Evolutionary conservation across 176 grass and related monocot genomes (phyloP).

Genomic region (Cenchrus purpureus): DNA sequence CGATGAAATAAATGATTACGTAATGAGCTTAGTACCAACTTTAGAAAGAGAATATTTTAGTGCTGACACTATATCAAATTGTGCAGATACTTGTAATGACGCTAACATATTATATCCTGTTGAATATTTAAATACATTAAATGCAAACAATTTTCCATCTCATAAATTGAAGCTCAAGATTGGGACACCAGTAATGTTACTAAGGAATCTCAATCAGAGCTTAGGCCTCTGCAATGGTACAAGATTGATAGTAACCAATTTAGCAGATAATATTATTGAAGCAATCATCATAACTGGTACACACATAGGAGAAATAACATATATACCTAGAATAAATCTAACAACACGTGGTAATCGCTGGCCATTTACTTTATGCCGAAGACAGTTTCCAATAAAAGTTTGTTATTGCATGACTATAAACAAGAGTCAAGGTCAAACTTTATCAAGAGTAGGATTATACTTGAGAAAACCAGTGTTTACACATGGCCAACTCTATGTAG

Average conservation of each 20-base stretch:
- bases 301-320: not conserved
- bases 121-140: not conserved
- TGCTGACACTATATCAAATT: not conserved
- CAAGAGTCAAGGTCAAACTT: not conserved
- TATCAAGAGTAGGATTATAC: not conserved
- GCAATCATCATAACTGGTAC: not conserved
- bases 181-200: not conserved
- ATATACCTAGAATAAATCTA: not conserved
- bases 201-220: not conserved
- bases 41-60: not conserved
- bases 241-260: not conserved
- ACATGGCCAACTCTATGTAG: not conserved
- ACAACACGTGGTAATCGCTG: not conserved
- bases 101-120: not conserved
- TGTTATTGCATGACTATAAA: not conserved
- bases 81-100: not conserved
- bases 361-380: not conserved
- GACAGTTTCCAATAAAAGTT: not conserved
- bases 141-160: not conserved
- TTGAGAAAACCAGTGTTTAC: not conserved
- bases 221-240: not conserved
- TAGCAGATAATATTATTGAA: not conserved
- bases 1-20: not conserved
- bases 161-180: not conserved
- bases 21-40: not conserved